A percentile compares a stretch with the other conserved stretches of the same genome.
Evolutionary conservation across 768 basidiomycete genomes (phyloP).

Genomic region (Lentinus brumalis): DNA sequence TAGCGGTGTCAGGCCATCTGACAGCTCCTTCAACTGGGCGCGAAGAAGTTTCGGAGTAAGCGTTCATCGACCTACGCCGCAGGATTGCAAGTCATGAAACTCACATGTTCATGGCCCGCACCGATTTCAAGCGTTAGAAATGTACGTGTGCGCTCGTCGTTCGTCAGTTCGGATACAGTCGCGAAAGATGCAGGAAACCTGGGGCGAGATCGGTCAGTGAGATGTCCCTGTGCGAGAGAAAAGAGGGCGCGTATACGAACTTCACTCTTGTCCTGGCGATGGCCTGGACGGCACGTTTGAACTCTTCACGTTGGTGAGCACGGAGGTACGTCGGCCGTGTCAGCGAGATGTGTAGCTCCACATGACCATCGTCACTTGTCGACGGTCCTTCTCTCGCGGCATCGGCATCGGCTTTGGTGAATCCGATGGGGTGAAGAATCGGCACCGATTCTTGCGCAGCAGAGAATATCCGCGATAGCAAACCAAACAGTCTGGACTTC

Average conservation of each 20-base stretch:
- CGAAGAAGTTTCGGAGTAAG: too few relatives aligned
- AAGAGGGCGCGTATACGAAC: constrained; percentile 39
- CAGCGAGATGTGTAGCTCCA: constrained; percentile 81
- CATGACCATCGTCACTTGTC: constrained; percentile 1
- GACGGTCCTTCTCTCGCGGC: constrained; percentile 13
- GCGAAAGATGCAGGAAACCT: constrained; percentile 80
- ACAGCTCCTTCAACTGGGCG: constrained; percentile 57
- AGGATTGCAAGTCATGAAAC: constrained; percentile 5
- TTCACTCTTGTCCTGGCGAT: constrained; percentile 47
- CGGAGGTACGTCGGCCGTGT: constrained; percentile 81
- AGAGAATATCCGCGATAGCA: constrained; percentile 47
- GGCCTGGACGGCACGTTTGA: constrained; percentile 61
- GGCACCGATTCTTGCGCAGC: constrained; percentile 49
- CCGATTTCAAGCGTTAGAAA: constrained; percentile 85
- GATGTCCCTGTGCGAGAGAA: not conserved
- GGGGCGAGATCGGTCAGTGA: not conserved
- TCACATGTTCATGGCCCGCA: constrained; percentile 79
- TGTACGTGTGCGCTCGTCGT: constrained; percentile 79
- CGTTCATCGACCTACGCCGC: too few relatives aligned
- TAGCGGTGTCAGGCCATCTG: constrained; percentile 57
- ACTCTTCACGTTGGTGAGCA: constrained; percentile 74
- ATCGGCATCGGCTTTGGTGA: not conserved
- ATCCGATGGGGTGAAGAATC: constrained; percentile 47
- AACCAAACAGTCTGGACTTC: constrained; percentile 44
- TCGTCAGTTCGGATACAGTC: constrained; percentile 65